Conservation (phyloP, 257 asterid genomes). For the Asclepias syriaca region DNA sequence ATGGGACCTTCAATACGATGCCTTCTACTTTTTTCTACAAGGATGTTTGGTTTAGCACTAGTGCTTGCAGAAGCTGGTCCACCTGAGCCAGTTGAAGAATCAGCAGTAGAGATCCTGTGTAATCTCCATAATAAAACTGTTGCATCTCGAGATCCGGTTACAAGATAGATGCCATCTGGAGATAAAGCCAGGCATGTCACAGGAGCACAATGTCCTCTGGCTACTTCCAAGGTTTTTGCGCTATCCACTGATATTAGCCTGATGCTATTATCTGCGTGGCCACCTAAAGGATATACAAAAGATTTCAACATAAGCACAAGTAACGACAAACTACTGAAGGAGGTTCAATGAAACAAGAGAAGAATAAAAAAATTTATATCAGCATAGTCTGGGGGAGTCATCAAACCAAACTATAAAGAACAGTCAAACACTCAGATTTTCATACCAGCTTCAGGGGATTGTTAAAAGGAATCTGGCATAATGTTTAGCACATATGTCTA, state of each 20-base stretch:
- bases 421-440: not conserved
- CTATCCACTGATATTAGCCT: slow-evolving; percentile 90
- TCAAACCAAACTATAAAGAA: not conserved
- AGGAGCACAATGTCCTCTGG: slow-evolving; percentile 94
- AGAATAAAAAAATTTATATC: not conserved
- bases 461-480: not conserved
- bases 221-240: slow-evolving; percentile 92
- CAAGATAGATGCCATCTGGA: slow-evolving; percentile 80
- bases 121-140: slow-evolving; percentile 88
- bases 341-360: not conserved
- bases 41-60: slow-evolving; percentile 35
- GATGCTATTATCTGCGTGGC: slow-evolving; percentile 86
- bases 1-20: slow-evolving; percentile 86
- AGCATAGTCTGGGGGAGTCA: not conserved
- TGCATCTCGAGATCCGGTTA: slow-evolving; percentile 88
- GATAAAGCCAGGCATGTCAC: slow-evolving; percentile 81
- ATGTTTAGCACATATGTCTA: not conserved
- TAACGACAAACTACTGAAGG: too few relatives aligned
- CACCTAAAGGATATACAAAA: slow-evolving; percentile 48
- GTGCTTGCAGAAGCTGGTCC: slow-evolving; percentile 51
- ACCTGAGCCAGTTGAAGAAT: slow-evolving; percentile 51
- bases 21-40: slow-evolving; percentile 39
- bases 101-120: slow-evolving; percentile 51
- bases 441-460: not conserved
- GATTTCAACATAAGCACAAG: not conserved